Evolutionary conservation across 1,284 basidiomycete species (phyloP).

Genomic region (Porodaedalea pini): DNA sequence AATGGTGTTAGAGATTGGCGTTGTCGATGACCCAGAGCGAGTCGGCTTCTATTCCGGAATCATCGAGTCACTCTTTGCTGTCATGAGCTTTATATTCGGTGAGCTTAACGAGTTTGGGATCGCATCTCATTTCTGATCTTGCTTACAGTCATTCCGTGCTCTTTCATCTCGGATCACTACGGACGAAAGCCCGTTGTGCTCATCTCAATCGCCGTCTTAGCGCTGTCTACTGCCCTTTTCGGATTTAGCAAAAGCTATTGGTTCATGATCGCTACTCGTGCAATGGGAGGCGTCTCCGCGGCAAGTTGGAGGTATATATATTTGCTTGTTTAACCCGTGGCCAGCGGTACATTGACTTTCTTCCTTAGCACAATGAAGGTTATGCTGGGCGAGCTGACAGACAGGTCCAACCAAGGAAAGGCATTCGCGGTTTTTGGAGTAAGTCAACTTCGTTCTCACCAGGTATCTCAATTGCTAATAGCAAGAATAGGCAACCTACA

Average conservation of each 20-base stretch:
- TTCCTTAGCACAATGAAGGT: slow-evolving; percentile 20
- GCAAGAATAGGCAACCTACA: slow-evolving; percentile 16
- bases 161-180: slow-evolving; percentile 20
- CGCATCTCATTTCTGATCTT: background rate
- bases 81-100: slow-evolving; percentile 24
- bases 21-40: slow-evolving; percentile 25
- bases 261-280: slow-evolving; percentile 22
- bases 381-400: slow-evolving; percentile 22
- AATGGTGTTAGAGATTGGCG: slow-evolving; percentile 27
- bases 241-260: slow-evolving; percentile 22
- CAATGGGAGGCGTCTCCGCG: slow-evolving; percentile 18
- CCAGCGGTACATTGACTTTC: background rate
- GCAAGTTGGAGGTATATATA: slow-evolving; percentile 16
- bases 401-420: slow-evolving; percentile 12
- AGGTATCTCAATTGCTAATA: background rate
- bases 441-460: background rate
- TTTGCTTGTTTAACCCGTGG: background rate
- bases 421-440: slow-evolving; percentile 9
- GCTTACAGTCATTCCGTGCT: slow-evolving; percentile 20
- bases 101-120: background rate
- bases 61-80: slow-evolving; percentile 23
- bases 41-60: slow-evolving; percentile 27
- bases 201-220: slow-evolving; percentile 18
- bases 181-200: slow-evolving; percentile 25
- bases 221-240: slow-evolving; percentile 20